A percentile compares a stretch with the other conserved stretches of the same genome.
Evolutionary conservation across 139 green algal genomes (phyloP).

Genomic region (Asterochloris sp.): DNA sequence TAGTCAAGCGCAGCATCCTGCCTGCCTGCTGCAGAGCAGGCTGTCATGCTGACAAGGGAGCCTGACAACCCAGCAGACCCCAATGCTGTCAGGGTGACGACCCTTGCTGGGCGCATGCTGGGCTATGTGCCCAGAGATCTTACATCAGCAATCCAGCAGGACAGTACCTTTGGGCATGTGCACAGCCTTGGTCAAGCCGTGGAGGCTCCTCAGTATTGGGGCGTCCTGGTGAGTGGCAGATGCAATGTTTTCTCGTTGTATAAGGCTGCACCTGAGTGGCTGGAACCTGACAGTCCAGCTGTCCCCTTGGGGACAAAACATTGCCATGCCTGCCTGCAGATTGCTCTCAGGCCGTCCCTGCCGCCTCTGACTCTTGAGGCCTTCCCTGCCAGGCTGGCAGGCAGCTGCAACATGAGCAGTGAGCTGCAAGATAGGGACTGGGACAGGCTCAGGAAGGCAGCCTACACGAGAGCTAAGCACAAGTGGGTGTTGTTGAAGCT

Average conservation of each 20-base stretch:
- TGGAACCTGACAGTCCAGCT: not conserved
- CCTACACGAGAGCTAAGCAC: constrained; percentile 19
- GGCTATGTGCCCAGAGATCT: constrained; percentile 44
- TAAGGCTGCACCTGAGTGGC: not conserved
- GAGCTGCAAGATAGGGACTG: constrained; percentile 5
- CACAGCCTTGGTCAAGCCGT: constrained; percentile 11
- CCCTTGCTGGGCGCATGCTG: constrained; percentile 25
- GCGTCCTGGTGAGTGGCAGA: not conserved
- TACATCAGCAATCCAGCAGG: constrained; percentile 27
- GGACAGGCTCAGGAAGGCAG: constrained; percentile 6
- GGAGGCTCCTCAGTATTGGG: not conserved
- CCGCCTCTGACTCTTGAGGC: constrained; percentile 21
- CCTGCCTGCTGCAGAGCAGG: constrained; percentile 28
- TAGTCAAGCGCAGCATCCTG: not conserved
- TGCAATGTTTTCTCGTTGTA: not conserved
- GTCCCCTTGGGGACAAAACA: not conserved
- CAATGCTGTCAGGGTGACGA: constrained; percentile 39
- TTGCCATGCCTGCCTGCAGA: not conserved
- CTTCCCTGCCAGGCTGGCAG: constrained; percentile 10
- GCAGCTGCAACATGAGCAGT: constrained; percentile 5
- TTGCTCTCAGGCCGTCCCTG: constrained; percentile 13
- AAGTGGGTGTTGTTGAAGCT: not conserved
- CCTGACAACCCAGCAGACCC: constrained; percentile 44
- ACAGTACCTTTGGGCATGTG: constrained; percentile 30
- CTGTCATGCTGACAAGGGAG: constrained; percentile 36